Base-by-base conservation (phyloP, 2,329 filamentous ascomycete species). In the Venturia aucupariae region DNA sequence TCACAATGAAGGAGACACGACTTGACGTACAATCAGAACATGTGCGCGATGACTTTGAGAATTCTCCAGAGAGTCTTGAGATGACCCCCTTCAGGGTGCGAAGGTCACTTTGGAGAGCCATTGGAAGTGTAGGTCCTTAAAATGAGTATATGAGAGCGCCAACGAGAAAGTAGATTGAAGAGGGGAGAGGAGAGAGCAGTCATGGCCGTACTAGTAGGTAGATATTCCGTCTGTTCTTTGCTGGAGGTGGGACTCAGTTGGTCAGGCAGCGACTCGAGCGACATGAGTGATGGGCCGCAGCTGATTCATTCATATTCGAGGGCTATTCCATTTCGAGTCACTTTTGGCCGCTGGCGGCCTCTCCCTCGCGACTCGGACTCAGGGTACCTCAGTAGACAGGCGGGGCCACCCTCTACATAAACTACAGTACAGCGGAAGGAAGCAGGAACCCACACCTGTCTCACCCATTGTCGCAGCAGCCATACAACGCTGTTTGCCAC, bases 71-170 rank as follows among this genome's bases (percentile, higher is more conserved):
- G 7, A 63, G 48, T 15, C 10, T 39, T 19, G 44, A 57, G 30
- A 44, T 55, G 13, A 57, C 17, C 13, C 19, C 15, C 48, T 63
- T 63, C 61, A 63, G 35, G 1, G 46, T 57, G 27, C 48, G 41
- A 22, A 63, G 44, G 17, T 63, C 61, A 39, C n/a, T 32, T 39
- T 55, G 61, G 10, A 63, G 46, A 10, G 61, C 42, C 42, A 60
- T 60, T 60, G 57, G 1, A 27, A 27, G 22, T n/a, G n/a, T n/a
- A n/a, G n/a, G n/a, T n/a, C n/a, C n/a, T n/a, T n/a, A n/a, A n/a
- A n/a, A n/a, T n/a, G 44, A 24, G 22, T 19, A 27, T 5, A 32
- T 17, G 24, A 22, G 22, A 8, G 57, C 35, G 57, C 24, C 41
- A 42, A 39, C 35, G 35, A 60, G 22, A 35, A 39, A 22, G 41